Evolutionary conservation across 192 early-diverging fungal species (phyloP), one percentile per base, ranked within the genome.

Genomic region (Coemansia brasiliensis): DNA sequence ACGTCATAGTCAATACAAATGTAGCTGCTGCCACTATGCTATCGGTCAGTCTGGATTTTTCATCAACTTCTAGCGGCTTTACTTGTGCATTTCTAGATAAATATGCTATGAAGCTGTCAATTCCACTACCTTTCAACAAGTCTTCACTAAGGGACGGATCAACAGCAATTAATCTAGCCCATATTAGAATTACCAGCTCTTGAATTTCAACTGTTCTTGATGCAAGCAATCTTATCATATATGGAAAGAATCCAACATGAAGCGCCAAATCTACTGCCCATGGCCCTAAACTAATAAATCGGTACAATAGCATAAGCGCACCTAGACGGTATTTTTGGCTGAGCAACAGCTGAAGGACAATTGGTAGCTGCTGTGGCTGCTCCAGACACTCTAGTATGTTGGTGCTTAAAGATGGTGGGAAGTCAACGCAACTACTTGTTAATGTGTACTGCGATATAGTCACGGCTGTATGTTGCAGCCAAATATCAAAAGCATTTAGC

Each of bases 401-500:
- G 6, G 63, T 65, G 46, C 70, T 73, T 15, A 73, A 62, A 17
- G 76, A 72, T 32, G 43, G 56, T 2, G 76, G 70, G 10, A 24
- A n/a, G 32, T 65, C 29, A 3, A 65, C 67, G 12, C 66, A 55
- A 1, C 44, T 57, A 39, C 46, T 54, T 18, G 55, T 59, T 2
- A 51, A 15, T 35, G 57, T 45, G 52, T 84, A 85, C 35, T 85
- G 79, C 9, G 87, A 83, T 20, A 90, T 87, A 0, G 86, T 80
- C 4, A 89, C 91, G 37, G 88, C 86, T 5, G 84, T 73, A 29
- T 79, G 76, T 54, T 73, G 76, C 44, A 99, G 82, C 95, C 95
- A 99, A 15, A 94, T 91, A 57, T 97, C 92, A 67, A 99, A 99
- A 0, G 96, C 95, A 26, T 92, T 92, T 38, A 99, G 82, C 79